A percentile compares a stretch with the other conserved stretches of the same genome.
Conservation (phyloP, 1,284 basidiomycete genomes). For the Vanrija pseudolonga region DNA sequence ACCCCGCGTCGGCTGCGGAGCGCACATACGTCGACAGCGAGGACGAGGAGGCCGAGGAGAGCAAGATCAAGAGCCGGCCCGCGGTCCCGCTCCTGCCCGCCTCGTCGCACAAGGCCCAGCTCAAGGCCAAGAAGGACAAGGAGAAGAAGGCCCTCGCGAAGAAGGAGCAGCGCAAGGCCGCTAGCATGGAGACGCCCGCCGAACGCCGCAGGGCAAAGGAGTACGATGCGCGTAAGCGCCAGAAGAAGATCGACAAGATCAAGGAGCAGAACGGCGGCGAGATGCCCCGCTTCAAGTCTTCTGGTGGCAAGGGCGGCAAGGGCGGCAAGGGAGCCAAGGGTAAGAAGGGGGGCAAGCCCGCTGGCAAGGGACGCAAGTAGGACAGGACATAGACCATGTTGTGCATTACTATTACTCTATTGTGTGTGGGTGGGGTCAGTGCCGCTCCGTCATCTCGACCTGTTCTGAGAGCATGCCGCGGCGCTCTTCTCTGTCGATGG, state of each 20-base stretch:
- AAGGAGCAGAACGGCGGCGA: slow-evolving; percentile 18
- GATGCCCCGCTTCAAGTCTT: background rate
- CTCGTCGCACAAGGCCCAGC: slow-evolving; percentile 35
- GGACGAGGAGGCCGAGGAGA: slow-evolving; percentile 2
- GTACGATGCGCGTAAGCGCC: slow-evolving; percentile 38
- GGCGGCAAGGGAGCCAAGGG: slow-evolving; percentile 12
- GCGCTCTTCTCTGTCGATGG: slow-evolving; percentile 12
- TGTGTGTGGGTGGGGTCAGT: background rate
- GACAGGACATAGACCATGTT: slow-evolving; percentile 1
- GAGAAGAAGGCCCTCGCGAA: slow-evolving; percentile 2
- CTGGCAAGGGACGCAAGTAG: slow-evolving; percentile 1
- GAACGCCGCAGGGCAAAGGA: slow-evolving; percentile 42
- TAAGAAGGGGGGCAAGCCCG: slow-evolving; percentile 18
- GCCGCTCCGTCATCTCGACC: slow-evolving; percentile 32
- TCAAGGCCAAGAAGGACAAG: slow-evolving; percentile 23
- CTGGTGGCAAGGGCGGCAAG: slow-evolving; percentile 17
- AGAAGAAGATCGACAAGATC: slow-evolving; percentile 43
- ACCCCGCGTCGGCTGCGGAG: slow-evolving; percentile 18
- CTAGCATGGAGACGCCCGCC: slow-evolving; percentile 42
- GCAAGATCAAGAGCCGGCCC: slow-evolving; percentile 8
- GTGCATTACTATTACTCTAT: slow-evolving; percentile 6
- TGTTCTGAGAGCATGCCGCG: slow-evolving; percentile 24
- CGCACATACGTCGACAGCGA: background rate
- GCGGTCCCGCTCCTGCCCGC: slow-evolving; percentile 36
- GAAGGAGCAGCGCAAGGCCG: slow-evolving; percentile 22